Conservation (phyloP, 176 grass and related monocot species). For the Dendrocalamus sinicus region DNA sequence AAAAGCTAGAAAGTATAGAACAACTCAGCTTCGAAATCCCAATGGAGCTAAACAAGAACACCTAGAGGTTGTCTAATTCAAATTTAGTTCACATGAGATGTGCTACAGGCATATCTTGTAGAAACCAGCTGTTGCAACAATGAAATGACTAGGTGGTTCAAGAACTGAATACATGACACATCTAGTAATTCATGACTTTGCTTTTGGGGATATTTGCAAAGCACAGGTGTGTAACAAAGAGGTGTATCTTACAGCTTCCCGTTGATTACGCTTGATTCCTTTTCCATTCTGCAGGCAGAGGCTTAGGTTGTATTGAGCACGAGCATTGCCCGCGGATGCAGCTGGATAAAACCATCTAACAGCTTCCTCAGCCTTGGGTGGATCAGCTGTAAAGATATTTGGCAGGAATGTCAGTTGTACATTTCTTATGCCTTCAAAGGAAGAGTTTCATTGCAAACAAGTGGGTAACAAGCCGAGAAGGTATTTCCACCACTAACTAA, state of each 20-base stretch:
- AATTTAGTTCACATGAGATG: constrained; percentile 1
- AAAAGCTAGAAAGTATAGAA: constrained; percentile 9
- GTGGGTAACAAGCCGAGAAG: constrained; percentile 1
- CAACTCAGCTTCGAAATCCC: background rate
- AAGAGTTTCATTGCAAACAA: constrained; percentile 16
- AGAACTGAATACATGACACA: background rate
- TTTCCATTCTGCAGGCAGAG: constrained; percentile 73
- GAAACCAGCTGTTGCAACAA: background rate
- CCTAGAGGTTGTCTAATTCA: background rate
- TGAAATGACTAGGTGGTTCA: background rate
- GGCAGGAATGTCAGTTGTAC: constrained; percentile 27
- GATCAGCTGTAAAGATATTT: constrained; percentile 57
- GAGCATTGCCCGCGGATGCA: constrained; percentile 58
- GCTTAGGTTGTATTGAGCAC: constrained; percentile 75
- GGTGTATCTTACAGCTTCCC: constrained; percentile 70
- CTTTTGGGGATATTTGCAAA: background rate
- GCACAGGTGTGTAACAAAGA: background rate
- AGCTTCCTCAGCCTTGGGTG: constrained; percentile 57
- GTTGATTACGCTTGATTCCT: constrained; percentile 55
- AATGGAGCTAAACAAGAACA: background rate
- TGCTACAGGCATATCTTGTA: background rate
- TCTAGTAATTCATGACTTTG: constrained; percentile 28
- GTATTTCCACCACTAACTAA: background rate
- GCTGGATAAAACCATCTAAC: constrained; percentile 73
- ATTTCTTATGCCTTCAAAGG: background rate